phyloP scores from a whole-genome alignment of 306 rosid species.

The Inga laurina region DNA sequence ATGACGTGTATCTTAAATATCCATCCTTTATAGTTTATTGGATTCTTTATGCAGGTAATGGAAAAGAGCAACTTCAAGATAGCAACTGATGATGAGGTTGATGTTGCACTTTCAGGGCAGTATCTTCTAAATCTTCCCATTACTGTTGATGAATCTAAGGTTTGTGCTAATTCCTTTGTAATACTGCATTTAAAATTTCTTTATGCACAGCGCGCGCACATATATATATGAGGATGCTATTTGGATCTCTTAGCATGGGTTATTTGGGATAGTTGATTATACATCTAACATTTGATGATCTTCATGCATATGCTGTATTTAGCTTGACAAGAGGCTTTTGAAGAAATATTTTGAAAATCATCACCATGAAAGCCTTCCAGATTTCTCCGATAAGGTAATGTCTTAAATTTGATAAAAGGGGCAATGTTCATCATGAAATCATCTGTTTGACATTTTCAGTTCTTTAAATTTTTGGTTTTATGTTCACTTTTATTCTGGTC shows the following conservation, averaged over 20 bases:
- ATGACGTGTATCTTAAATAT: neutral
- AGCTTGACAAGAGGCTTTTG: conserved; percentile 83
- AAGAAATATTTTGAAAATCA: conserved; percentile 65
- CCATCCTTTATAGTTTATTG: neutral
- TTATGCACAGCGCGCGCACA: neutral
- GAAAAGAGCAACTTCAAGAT: conserved; percentile 90
- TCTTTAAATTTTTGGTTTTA: neutral
- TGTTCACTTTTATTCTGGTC: conserved; percentile 9
- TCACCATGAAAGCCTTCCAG: conserved; percentile 63
- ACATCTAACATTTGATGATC: conserved; percentile 29
- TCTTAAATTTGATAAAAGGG: conserved; percentile 15
- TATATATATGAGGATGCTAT: neutral
- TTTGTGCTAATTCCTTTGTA: conserved; percentile 27
- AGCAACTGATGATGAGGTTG: conserved; percentile 70
- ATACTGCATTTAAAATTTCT: neutral
- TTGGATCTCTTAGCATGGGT: neutral
- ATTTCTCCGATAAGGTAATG: conserved; percentile 80
- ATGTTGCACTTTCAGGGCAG: conserved; percentile 81
- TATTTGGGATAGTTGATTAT: conserved; percentile 22
- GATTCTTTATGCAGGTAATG: conserved; percentile 58
- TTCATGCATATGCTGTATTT: conserved; percentile 32
- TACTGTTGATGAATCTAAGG: conserved; percentile 80
- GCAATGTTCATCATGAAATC: neutral
- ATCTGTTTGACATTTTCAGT: neutral
- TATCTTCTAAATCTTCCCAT: conserved; percentile 96